Percentiles rank a stretch among this genome's conserved stretches.
Conservation (phyloP, 2,329 filamentous ascomycete species). For the Hymenoscyphus scutula region DNA sequence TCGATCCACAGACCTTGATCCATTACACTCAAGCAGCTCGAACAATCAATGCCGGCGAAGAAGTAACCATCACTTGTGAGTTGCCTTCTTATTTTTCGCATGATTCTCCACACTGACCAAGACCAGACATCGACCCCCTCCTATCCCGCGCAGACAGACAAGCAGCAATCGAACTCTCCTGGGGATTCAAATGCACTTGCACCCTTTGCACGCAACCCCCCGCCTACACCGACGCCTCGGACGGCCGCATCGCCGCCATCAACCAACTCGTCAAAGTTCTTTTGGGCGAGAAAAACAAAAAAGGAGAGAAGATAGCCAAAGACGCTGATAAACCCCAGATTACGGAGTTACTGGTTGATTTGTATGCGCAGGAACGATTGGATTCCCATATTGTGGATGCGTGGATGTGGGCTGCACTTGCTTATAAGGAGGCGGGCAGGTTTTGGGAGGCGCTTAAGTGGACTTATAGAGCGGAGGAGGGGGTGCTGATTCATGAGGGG, state of each 20-base stretch:
- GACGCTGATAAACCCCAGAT: conserved; percentile 11
- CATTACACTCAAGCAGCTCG: conserved; percentile 39
- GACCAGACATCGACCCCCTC: conserved; percentile 29
- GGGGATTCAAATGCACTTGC: conserved; percentile 42
- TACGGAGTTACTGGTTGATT: conserved; percentile 38
- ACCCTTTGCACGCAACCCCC: conserved; percentile 32
- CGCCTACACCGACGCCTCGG: conserved; percentile 29
- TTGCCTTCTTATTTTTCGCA: too few species aligned
- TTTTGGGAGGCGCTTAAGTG: conserved; percentile 13
- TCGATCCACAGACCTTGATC: conserved; percentile 35
- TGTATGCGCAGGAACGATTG: conserved; percentile 40
- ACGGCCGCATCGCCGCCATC: conserved; percentile 34
- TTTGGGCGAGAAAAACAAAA: conserved; percentile 17
- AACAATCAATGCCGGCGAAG: conserved; percentile 39
- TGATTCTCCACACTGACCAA: neutral
- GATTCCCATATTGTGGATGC: conserved; percentile 35
- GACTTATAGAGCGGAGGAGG: conserved; percentile 17
- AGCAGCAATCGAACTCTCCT: conserved; percentile 34
- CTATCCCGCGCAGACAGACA: conserved; percentile 33
- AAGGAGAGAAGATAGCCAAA: conserved; percentile 18
- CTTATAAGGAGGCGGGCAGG: conserved; percentile 38
- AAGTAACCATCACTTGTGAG: conserved; percentile 39
- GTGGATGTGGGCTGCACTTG: conserved; percentile 39
- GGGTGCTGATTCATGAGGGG: conserved; percentile 12
- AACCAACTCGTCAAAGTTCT: conserved; percentile 28